Conservation (phyloP, 805 yeast genomes). For the Starmerella bacillaris region DNA sequence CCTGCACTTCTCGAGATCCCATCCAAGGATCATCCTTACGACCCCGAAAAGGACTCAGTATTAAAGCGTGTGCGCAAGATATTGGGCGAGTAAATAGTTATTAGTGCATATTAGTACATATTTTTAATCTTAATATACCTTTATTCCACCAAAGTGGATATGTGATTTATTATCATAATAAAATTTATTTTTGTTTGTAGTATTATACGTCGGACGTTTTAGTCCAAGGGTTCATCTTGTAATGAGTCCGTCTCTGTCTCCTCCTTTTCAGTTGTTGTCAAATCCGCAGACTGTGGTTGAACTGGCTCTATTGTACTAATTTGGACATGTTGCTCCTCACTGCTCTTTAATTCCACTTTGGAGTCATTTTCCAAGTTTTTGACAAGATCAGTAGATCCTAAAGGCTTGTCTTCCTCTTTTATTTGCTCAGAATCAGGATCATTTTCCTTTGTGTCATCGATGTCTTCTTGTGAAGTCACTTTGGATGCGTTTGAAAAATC, state of each 20-base stretch:
- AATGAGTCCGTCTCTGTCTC: not conserved
- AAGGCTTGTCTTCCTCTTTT: no score
- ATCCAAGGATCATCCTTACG: constrained; percentile 95
- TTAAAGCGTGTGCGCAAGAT: constrained; percentile 84
- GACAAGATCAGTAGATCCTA: not conserved
- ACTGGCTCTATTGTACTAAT: not conserved
- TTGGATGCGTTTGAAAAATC: no score
- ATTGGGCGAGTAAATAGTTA: constrained; percentile 66
- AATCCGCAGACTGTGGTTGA: not conserved
- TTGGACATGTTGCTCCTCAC: constrained; percentile 1
- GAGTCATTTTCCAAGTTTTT: not conserved
- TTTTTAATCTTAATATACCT: no score
- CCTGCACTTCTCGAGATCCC: constrained; percentile 96
- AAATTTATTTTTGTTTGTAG: no score
- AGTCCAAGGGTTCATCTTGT: not conserved
- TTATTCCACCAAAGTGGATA: no score
- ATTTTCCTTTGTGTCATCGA: no score
- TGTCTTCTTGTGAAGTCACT: no score
- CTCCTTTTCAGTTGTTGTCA: not conserved
- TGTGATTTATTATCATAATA: no score
- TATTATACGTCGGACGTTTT: no score
- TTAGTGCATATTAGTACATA: no score
- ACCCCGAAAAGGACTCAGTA: constrained; percentile 94
- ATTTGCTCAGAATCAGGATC: no score
- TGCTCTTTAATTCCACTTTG: not conserved